Evolutionary conservation across 148 eudicot species (phyloP), one percentile per base, ranked within the genome.

Genomic region (Cornus florida): DNA sequence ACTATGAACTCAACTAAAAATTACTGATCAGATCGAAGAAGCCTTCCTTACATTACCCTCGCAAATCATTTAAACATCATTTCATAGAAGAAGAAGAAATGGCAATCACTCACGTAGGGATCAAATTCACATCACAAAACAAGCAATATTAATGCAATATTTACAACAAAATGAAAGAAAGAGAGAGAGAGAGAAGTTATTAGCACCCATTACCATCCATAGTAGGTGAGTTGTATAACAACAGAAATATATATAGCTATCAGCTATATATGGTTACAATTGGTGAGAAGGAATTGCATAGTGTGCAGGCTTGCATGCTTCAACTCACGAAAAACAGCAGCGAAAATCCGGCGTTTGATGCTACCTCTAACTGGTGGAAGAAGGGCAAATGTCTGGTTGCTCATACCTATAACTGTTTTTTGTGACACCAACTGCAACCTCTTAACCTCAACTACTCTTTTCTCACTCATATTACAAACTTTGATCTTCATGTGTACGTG

Each of bases 321-420:
- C 65, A 79, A 66, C n/a, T 24, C 4, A 20, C 20, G 17, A 28
- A 62, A 83, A 10, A 83, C 7, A 33, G 57, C 14, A 0, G 48
- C 73, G 57, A 83, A 83, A 7, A 83, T 83, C 14, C 43, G 64
- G 46, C 77, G 77, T 35, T 79, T 83, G 62, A 83, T 75, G 69
- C 77, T 56, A 53, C 85, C 85, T 79, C 85, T 75, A 20, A 75
- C 75, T 10, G 85, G 80, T 19, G 80, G 80, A 31, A 79, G 14
- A 66, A 48, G 69, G 0, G 3, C 39, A 68, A 43, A 43, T 32
- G 20, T 31, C 8, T 32, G 39, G 19, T 32, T 12, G 20, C 23
- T 17, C 9, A 19, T 57, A 13, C 20, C n/a, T 57, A 9, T 43
- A 43, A 35, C 38, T 35, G 38, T 4, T 35, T 4, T 35, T 35